Conservation (phyloP, 2,329 filamentous ascomycete species). For the Onygenales sp. region DNA sequence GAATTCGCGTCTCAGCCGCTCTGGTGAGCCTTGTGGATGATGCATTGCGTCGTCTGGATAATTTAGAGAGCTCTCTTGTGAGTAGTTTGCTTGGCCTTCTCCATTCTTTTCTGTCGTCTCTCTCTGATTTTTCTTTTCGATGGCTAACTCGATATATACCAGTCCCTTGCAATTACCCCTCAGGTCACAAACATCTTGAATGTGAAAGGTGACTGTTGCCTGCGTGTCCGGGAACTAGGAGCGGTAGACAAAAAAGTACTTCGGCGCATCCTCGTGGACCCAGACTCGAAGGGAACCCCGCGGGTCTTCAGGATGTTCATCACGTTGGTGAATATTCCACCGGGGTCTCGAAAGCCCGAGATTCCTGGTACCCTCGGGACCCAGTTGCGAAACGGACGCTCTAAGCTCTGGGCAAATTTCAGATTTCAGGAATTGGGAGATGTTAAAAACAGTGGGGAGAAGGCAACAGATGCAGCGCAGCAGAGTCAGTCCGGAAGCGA, state of each 20-base stretch:
- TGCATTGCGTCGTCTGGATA: conserved; percentile 19
- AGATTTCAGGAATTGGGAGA: conserved; percentile 24
- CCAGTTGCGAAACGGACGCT: conserved; percentile 13
- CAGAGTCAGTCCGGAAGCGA: neutral
- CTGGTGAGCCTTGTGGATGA: conserved; percentile 17
- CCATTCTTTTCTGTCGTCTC: neutral
- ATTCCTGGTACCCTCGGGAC: conserved; percentile 13
- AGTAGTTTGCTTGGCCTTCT: conserved; percentile 6
- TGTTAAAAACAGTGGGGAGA: conserved; percentile 8
- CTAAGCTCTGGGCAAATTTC: conserved; percentile 23
- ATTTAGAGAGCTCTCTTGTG: conserved; percentile 21
- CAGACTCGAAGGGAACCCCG: conserved; percentile 4
- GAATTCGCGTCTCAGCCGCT: conserved; percentile 19
- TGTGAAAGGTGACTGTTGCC: conserved; percentile 4
- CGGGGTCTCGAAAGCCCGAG: conserved; percentile 7
- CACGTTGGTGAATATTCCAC: conserved; percentile 13
- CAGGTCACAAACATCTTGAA: conserved; percentile 14
- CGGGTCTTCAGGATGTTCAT: conserved; percentile 16
- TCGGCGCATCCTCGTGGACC: conserved; percentile 18
- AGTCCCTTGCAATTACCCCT: conserved; percentile 14
- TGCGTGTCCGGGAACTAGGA: conserved; percentile 13
- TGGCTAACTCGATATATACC: neutral
- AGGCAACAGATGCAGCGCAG: neutral
- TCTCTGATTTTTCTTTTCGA: neutral
- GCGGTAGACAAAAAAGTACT: conserved; percentile 11